These are phyloP conservation scores for Eucalyptus cloeziana DNA, from an alignment of 345 rosid genomes.

Conservation along the genomic window DNA sequence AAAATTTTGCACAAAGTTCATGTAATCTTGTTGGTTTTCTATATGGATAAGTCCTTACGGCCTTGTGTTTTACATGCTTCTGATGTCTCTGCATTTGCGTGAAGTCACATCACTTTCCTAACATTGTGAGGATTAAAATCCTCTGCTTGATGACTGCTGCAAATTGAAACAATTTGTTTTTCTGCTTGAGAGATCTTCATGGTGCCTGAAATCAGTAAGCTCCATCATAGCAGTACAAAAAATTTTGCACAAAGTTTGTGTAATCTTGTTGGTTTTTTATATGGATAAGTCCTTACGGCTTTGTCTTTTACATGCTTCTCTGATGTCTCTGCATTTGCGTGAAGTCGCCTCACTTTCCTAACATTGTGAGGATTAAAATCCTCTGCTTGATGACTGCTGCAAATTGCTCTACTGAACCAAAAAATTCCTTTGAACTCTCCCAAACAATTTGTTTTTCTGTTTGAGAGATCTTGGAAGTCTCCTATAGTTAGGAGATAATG, in stretches of 20 bases:
- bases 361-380: not conserved
- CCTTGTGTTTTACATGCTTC: not conserved
- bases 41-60: rapidly evolving
- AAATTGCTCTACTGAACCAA: not conserved
- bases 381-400: not conserved
- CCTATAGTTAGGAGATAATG: not conserved
- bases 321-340: not conserved
- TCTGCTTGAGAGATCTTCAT: not conserved
- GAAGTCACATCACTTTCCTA: not conserved
- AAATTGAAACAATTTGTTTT: not conserved
- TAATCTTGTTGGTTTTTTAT: not conserved
- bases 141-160: not conserved
- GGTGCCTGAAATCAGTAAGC: not conserved
- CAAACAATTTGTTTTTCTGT: not conserved
- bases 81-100: not conserved
- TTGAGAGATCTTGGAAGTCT: not conserved
- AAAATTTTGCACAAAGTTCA: not conserved
- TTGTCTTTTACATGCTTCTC: not conserved
- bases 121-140: not conserved
- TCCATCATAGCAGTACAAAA: not conserved
- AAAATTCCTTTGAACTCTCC: not conserved
- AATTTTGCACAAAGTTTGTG: not conserved
- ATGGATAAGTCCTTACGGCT: not conserved
- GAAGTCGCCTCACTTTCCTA: not conserved
- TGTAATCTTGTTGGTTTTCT: not conserved